Evolutionary conservation across 2,329 filamentous ascomycete genomes (phyloP).

Genomic region (Talaromyces piceae): DNA sequence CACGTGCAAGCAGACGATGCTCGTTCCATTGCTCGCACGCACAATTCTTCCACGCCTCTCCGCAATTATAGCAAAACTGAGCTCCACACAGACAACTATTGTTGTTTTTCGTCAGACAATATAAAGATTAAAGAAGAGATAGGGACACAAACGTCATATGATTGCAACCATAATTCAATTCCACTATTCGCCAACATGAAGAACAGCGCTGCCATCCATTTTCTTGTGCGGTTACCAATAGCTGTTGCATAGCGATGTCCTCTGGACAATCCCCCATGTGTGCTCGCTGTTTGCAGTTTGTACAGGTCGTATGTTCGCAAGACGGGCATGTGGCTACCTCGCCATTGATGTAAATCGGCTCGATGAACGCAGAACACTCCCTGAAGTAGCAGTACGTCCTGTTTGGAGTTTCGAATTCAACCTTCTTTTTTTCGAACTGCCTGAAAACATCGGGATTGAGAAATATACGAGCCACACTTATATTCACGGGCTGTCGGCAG

Average conservation of each 20-base stretch:
- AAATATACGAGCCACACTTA: constrained; percentile 27
- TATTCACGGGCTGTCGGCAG: constrained; percentile 38
- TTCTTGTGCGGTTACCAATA: constrained; percentile 35
- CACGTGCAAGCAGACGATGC: constrained; percentile 24
- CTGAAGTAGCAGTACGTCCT: constrained; percentile 45
- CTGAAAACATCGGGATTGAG: constrained; percentile 30
- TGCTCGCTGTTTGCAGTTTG: constrained; percentile 40
- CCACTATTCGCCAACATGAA: constrained; percentile 42
- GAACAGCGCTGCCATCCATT: constrained; percentile 48
- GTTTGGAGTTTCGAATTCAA: constrained; percentile 44
- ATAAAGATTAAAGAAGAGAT: not conserved
- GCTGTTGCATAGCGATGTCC: constrained; percentile 33
- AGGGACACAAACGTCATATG: constrained; percentile 48
- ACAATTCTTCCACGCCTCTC: constrained; percentile 36
- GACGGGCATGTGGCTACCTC: constrained; percentile 35
- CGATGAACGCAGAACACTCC: constrained; percentile 44
- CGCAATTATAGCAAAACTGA: constrained; percentile 48
- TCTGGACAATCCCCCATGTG: constrained; percentile 45
- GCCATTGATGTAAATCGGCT: constrained; percentile 19
- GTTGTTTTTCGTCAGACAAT: not conserved
- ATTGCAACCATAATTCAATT: constrained; percentile 46
- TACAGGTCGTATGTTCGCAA: constrained; percentile 44
- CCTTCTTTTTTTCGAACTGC: constrained; percentile 38
- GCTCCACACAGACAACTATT: constrained; percentile 40
- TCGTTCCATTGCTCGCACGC: constrained; percentile 36